Percentiles rank a stretch among this genome's conserved stretches.
Conservation (phyloP, 805 yeast genomes). For the Candida maesae region DNA sequence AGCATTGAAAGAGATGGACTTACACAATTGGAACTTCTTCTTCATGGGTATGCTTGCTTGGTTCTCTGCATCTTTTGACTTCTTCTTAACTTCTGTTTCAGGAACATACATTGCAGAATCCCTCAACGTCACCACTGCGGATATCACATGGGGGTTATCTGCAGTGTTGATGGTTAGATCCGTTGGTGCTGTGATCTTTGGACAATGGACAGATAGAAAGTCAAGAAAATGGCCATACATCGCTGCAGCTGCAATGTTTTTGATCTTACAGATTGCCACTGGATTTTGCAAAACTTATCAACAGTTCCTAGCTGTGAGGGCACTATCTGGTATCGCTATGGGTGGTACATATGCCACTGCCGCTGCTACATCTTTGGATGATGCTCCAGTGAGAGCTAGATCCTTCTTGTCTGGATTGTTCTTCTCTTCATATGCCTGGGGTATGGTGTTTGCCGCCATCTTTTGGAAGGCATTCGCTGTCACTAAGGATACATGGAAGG, state of each 20-base stretch:
- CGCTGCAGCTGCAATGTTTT: conserved; percentile 46
- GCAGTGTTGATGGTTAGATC: conserved; percentile 69
- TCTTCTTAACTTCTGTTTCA: conserved; percentile 60
- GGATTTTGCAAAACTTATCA: conserved; percentile 55
- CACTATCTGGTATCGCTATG: conserved; percentile 56
- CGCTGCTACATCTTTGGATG: conserved; percentile 50
- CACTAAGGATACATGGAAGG: conserved; percentile 57
- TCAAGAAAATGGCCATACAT: conserved; percentile 71
- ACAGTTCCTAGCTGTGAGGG: conserved; percentile 60
- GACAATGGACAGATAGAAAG: conserved; percentile 54
- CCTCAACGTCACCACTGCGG: conserved; percentile 41
- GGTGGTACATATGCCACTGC: conserved; percentile 47
- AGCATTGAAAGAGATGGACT: conserved; percentile 35
- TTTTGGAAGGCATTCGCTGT: conserved; percentile 59
- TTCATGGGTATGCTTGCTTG: conserved; percentile 59
- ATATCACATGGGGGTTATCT: conserved; percentile 71
- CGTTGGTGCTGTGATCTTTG: conserved; percentile 66
- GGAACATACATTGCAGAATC: conserved; percentile 48
- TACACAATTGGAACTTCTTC: conserved; percentile 53
- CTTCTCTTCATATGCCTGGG: conserved; percentile 59
- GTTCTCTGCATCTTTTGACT: conserved; percentile 74
- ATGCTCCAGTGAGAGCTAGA: conserved; percentile 57
- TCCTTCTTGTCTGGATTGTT: conserved; percentile 61
- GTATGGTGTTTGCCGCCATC: conserved; percentile 59
- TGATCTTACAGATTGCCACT: conserved; percentile 57